These are phyloP conservation scores for Lichtheimia corymbifera DNA, from an alignment of 371 early-diverging fungal species.

Conservation along the genomic window DNA sequence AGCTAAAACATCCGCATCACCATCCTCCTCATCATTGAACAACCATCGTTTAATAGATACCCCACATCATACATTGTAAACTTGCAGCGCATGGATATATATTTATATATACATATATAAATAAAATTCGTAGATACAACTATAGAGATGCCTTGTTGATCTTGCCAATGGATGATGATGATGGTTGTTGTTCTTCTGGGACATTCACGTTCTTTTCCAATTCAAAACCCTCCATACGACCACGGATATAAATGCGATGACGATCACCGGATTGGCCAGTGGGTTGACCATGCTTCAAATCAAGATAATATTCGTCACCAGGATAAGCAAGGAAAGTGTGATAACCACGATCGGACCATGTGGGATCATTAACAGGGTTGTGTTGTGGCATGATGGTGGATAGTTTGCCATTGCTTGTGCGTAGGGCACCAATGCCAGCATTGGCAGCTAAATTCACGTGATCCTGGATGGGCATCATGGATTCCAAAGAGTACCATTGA, in stretches of 20 bases:
- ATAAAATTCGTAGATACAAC: too few species aligned
- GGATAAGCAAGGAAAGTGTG: slow-evolving; percentile 36
- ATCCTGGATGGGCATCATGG: slow-evolving; percentile 32
- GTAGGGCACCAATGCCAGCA: slow-evolving; percentile 40
- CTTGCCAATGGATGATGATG: not conserved
- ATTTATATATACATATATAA: too few species aligned
- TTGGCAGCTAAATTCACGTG: slow-evolving; percentile 27
- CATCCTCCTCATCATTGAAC: not conserved
- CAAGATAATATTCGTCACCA: slow-evolving; percentile 36
- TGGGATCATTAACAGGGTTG: slow-evolving; percentile 20
- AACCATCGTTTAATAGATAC: not conserved
- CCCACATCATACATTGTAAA: too few species aligned
- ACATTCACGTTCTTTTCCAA: slow-evolving; percentile 31
- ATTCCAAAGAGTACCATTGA: slow-evolving; percentile 63
- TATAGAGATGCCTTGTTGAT: not conserved
- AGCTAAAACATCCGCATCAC: not conserved
- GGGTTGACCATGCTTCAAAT: slow-evolving; percentile 12
- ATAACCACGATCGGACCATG: slow-evolving; percentile 20
- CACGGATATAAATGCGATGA: slow-evolving; percentile 41
- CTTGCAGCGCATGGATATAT: too few species aligned
- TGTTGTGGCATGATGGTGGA: slow-evolving; percentile 54
- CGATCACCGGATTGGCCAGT: slow-evolving; percentile 22
- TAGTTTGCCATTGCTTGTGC: slow-evolving; percentile 28
- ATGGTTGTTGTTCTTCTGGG: slow-evolving; percentile 4
- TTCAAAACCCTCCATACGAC: slow-evolving; percentile 27